Conservation (phyloP, 352 stramenopile species). For the Bremia lactucae region DNA sequence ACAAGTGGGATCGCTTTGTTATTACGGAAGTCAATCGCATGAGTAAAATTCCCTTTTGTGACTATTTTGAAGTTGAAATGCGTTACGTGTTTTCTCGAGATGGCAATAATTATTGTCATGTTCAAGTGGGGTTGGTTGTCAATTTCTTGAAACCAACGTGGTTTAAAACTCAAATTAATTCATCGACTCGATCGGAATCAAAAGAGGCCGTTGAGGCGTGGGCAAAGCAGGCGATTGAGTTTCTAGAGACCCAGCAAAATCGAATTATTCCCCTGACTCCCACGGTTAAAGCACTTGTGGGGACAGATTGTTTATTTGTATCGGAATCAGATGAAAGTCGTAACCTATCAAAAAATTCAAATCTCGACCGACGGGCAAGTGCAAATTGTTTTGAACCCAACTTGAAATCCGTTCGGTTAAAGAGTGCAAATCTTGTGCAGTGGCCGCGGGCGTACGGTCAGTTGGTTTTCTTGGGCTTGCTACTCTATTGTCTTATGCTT, state of each 20-base stretch:
- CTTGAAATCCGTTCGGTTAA: not conserved
- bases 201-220: slow-evolving; percentile 60
- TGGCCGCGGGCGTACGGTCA: slow-evolving; percentile 11
- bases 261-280: slow-evolving; percentile 11
- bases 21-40: slow-evolving; percentile 57
- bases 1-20: slow-evolving; percentile 48
- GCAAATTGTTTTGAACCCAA: not conserved
- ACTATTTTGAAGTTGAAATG: slow-evolving; percentile 80
- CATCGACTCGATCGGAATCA: slow-evolving; percentile 56
- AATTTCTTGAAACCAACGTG: slow-evolving; percentile 76
- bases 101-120: slow-evolving; percentile 64
- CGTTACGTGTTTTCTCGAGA: slow-evolving; percentile 69
- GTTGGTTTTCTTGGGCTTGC: slow-evolving; percentile 24
- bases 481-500: slow-evolving; percentile 28
- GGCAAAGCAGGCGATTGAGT: slow-evolving; percentile 39
- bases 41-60: slow-evolving; percentile 65
- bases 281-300: not conserved
- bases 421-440: slow-evolving; percentile 1
- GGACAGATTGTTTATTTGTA: no score
- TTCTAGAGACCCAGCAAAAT: slow-evolving; percentile 29
- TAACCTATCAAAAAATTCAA: no score
- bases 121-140: slow-evolving; percentile 55
- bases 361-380: slow-evolving; percentile 5
- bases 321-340: not conserved
- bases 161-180: slow-evolving; percentile 80